phyloP scores from a whole-genome alignment of 2,329 filamentous ascomycete genomes.

The Plectosphaerella cucumerina region DNA sequence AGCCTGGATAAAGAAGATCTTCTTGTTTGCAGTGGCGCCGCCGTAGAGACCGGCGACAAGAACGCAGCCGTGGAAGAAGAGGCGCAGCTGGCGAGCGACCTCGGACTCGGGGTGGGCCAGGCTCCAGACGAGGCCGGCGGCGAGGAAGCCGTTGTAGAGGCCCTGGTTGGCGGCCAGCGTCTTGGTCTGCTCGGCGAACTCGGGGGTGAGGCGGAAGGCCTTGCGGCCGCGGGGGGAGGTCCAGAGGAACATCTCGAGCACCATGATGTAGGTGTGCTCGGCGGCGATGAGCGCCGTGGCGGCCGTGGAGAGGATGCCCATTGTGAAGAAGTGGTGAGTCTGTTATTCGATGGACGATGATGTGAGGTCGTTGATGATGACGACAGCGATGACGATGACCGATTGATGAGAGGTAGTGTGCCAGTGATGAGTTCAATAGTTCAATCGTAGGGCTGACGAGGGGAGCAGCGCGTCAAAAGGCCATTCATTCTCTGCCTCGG shows the following conservation, averaged over 20 bases:
- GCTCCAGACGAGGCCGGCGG: slow-evolving; percentile 42
- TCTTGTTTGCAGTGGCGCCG: slow-evolving; percentile 32
- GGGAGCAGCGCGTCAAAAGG: too few species aligned
- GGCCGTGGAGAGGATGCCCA: slow-evolving; percentile 27
- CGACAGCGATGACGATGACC: not conserved
- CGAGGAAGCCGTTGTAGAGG: slow-evolving; percentile 50
- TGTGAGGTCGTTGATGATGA: not conserved
- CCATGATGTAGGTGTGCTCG: slow-evolving; percentile 44
- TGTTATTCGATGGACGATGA: not conserved
- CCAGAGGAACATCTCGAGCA: slow-evolving; percentile 48
- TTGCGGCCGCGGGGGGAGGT: slow-evolving; percentile 38
- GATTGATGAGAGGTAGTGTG: not conserved
- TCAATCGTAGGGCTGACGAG: too few species aligned
- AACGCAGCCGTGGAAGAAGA: slow-evolving; percentile 45
- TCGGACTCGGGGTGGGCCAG: slow-evolving; percentile 37
- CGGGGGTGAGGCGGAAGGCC: slow-evolving; percentile 37
- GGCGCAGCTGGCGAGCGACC: slow-evolving; percentile 36
- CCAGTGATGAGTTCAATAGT: not conserved
- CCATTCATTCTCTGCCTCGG: too few species aligned
- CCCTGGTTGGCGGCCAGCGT: slow-evolving; percentile 46
- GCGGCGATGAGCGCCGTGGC: slow-evolving; percentile 33
- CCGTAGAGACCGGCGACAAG: slow-evolving; percentile 40
- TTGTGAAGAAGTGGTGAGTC: slow-evolving; percentile 11
- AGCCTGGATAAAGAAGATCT: slow-evolving; percentile 40
- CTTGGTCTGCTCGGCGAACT: slow-evolving; percentile 40